Conservation (phyloP, 2,329 filamentous ascomycete species). For the Aureobasidium vineae region DNA sequence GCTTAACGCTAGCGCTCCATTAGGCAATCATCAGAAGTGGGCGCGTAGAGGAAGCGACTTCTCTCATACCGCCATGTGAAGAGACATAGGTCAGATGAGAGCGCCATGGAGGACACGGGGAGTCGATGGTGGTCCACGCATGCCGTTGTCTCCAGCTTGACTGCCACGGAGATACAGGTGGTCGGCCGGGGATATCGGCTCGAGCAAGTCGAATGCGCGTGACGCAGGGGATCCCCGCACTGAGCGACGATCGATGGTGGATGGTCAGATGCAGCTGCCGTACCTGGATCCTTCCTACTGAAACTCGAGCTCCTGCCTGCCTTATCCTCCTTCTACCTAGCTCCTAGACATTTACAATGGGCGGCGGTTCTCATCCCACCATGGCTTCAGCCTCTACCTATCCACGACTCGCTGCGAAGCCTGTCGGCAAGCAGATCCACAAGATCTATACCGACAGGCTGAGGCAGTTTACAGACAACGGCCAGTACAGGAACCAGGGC, state of each 20-base stretch:
- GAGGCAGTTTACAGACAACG: conserved; percentile 71
- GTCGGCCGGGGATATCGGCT: neutral
- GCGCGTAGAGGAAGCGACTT: neutral
- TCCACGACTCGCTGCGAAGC: conserved; percentile 51
- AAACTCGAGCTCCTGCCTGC: neutral
- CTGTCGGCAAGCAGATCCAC: conserved; percentile 75
- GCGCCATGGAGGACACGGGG: too few species aligned
- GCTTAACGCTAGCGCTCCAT: conserved; percentile 3
- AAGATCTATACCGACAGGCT: conserved; percentile 84
- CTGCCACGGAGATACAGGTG: neutral
- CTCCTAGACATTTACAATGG: conserved; percentile 35
- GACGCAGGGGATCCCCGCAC: conserved; percentile 17
- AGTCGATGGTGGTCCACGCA: neutral
- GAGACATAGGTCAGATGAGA: neutral
- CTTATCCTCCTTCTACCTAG: neutral
- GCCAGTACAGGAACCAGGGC: conserved; percentile 55
- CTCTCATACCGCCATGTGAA: neutral
- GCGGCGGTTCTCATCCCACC: conserved; percentile 38
- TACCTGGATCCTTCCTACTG: neutral
- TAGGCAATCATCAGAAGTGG: neutral
- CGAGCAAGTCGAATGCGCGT: neutral
- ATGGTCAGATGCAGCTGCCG: conserved; percentile 14
- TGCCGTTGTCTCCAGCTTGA: neutral
- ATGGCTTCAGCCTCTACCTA: conserved; percentile 42
- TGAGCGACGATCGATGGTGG: neutral